Evolutionary conservation across 805 yeast genomes (phyloP).

Genomic region (Ogataea ganodermae): DNA sequence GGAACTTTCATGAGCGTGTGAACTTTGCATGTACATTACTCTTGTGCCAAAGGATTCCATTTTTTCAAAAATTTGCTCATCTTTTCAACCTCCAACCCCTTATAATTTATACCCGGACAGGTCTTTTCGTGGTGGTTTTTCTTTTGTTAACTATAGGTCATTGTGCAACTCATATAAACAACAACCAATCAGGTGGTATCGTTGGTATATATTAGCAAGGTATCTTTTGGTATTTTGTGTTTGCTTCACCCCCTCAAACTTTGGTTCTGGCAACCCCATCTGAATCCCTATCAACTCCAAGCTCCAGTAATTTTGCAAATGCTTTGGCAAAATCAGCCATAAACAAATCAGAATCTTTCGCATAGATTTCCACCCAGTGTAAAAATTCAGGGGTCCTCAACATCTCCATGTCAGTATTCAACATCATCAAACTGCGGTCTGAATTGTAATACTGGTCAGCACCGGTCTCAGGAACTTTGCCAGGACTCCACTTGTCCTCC

Average conservation of each 20-base stretch:
- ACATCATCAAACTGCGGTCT: slow-evolving; percentile 67
- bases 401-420: slow-evolving; percentile 73
- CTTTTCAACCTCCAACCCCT: neutral
- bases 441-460: slow-evolving; percentile 40
- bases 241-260: slow-evolving; percentile 15
- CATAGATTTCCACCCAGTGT: slow-evolving; percentile 65
- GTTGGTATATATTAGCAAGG: neutral
- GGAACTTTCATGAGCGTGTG: slow-evolving; percentile 33
- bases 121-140: neutral
- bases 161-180: too few relatives aligned
- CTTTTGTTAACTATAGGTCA: too few relatives aligned
- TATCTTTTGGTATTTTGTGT: neutral
- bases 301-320: slow-evolving; percentile 62
- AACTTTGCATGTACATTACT: neutral
- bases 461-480: slow-evolving; percentile 44
- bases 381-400: slow-evolving; percentile 60
- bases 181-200: too few relatives aligned
- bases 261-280: slow-evolving; percentile 36
- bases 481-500: slow-evolving; percentile 45
- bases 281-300: slow-evolving; percentile 39
- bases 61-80: too few relatives aligned
- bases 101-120: slow-evolving; percentile 1
- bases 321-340: slow-evolving; percentile 65
- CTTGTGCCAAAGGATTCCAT: neutral
- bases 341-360: slow-evolving; percentile 62